A percentile compares a stretch with the other conserved stretches of the same genome.
These are phyloP conservation scores for Trichosphaerium sp. DNA, from an alignment of 78 protist species.

Conservation along the genomic window DNA sequence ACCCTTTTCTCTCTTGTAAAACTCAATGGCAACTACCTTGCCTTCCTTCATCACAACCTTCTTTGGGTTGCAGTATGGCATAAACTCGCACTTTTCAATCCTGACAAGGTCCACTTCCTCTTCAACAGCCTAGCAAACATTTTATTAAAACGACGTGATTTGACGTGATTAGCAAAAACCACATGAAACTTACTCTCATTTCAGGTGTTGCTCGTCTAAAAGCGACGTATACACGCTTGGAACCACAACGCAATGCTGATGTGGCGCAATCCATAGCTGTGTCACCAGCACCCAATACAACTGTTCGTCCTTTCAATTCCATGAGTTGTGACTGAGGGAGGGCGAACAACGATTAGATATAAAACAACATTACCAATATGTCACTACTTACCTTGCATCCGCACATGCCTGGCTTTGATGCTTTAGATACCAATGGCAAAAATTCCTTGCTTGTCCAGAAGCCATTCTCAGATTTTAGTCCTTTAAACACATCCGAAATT, in stretches of 20 bases:
- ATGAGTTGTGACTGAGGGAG: conserved; percentile 41
- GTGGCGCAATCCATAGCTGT: conserved; percentile 95
- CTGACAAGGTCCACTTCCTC: conserved; percentile 79
- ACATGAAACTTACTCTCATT: too few relatives aligned
- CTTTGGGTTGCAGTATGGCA: conserved; percentile 68
- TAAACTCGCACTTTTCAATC: conserved; percentile 63
- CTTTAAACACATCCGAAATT: conserved; percentile 25
- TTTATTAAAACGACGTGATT: too few relatives aligned
- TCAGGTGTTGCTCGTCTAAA: conserved; percentile 74
- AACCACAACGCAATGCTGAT: conserved; percentile 89
- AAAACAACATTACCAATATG: neutral
- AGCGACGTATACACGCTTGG: conserved; percentile 65
- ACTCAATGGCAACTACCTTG: conserved; percentile 53
- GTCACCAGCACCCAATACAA: conserved; percentile 96
- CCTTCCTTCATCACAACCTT: conserved; percentile 55
- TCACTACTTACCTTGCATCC: conserved; percentile 28
- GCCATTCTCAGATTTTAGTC: conserved; percentile 38
- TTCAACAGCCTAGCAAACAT: conserved; percentile 69
- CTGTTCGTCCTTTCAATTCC: conserved; percentile 67
- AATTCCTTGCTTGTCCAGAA: conserved; percentile 76
- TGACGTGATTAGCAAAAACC: too few relatives aligned
- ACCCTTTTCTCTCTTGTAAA: conserved; percentile 57
- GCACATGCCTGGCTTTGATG: conserved; percentile 82
- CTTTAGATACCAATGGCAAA: conserved; percentile 62
- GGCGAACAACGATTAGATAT: too few relatives aligned